Conservation (phyloP, 768 basidiomycete species). For the Leccinum aurantiacum region DNA sequence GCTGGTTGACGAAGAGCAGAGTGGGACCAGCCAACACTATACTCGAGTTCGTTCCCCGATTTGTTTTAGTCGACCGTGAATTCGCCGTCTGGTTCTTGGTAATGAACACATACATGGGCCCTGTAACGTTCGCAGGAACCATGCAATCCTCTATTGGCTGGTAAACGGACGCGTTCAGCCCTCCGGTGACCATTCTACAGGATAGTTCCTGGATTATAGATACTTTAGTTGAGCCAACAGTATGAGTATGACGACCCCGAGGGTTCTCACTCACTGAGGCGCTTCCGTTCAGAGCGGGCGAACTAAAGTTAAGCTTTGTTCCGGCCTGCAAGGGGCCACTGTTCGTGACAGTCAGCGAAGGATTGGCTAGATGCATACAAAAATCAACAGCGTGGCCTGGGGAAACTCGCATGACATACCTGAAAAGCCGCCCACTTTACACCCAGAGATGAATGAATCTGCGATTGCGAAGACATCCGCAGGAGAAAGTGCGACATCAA, state of each 20-base stretch:
- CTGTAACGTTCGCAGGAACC: slow-evolving; percentile 67
- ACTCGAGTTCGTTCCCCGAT: slow-evolving; percentile 40
- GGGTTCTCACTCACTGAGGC: slow-evolving; percentile 42
- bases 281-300: slow-evolving; percentile 52
- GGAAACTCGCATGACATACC: slow-evolving; percentile 36
- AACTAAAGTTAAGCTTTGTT: slow-evolving; percentile 61
- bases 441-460: slow-evolving; percentile 65
- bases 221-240: slow-evolving; percentile 10
- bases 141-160: slow-evolving; percentile 60
- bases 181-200: slow-evolving; percentile 80
- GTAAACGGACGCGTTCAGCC: slow-evolving; percentile 50
- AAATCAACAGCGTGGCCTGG: not conserved
- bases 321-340: slow-evolving; percentile 55
- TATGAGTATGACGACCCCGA: not conserved
- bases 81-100: slow-evolving; percentile 61
- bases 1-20: slow-evolving; percentile 58
- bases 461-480: slow-evolving; percentile 72
- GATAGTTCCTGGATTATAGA: slow-evolving; percentile 44
- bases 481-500: slow-evolving; percentile 72
- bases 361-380: slow-evolving; percentile 45
- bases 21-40: slow-evolving; percentile 68
- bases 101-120: slow-evolving; percentile 72
- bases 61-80: slow-evolving; percentile 43
- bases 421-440: slow-evolving; percentile 53
- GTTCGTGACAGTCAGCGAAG: slow-evolving; percentile 62